Base-by-base conservation (phyloP, 2,329 filamentous ascomycete genomes). In the Cladophialophora bantiana region DNA sequence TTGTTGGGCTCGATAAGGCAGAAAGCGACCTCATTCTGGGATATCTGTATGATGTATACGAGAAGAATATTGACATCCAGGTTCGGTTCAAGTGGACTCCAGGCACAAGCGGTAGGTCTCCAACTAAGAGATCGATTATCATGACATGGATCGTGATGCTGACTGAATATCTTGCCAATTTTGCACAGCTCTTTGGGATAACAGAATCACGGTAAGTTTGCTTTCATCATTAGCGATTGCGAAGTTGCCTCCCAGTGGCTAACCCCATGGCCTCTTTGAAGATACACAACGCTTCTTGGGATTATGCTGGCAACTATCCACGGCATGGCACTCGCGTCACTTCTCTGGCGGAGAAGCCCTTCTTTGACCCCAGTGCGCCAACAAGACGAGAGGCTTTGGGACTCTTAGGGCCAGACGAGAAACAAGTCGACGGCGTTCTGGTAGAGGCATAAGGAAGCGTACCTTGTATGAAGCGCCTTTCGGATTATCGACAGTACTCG, bases 271-370 rank as follows among this genome's bases (percentile, higher is more conserved):
- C 83, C 48, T 12, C 15, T 3, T 13, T 38, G 3, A 80, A 81
- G 54, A 83, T 83, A 0, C 87, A 86, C 70, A 85, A 85, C 7
- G 71, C 68, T 1, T 68, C 59, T 31, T 71, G 66, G 71, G 70
- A 73, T 54, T 72, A 73, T 62, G 70, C 64, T 45, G 71, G 68
- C 15, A 62, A 65, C 13, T 62, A 69, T 62, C 69, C 71, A 2
- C 67, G 90, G 45, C 90, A 93, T 75, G 90, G 90, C 2, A 92
- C 89, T 0, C 82, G 90, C 34, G 89, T 93, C 3, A 92, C 89
- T 0, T 82, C 87, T 7, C 77, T 93, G 59, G 90, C 88, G 0
- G 90, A 93, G 79, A 88, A 88, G 80, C 90, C 90, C n/a, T 89
- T 84, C 72, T 92, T 90, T 71, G 84, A 90, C 61, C 78, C 84